Conservation (phyloP, 208 protist species). For the Leishmania lainsoni region DNA sequence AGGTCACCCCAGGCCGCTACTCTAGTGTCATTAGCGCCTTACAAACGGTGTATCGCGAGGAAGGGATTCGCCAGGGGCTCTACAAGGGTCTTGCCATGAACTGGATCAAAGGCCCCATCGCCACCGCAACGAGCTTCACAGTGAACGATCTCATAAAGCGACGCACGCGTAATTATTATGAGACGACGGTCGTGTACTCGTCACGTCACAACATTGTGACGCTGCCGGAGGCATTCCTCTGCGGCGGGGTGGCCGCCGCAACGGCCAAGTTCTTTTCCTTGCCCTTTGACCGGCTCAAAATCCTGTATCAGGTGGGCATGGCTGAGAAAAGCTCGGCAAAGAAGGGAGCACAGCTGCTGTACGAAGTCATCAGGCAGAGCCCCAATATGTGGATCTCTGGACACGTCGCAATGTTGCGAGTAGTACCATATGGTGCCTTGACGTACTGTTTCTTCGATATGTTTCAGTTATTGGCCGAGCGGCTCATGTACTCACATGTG, state of each 20-base stretch:
- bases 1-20: conserved; percentile 84
- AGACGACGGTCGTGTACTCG: conserved; percentile 44
- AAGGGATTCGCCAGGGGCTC: conserved; percentile 77
- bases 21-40: conserved; percentile 68
- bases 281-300: conserved; percentile 94
- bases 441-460: conserved; percentile 93
- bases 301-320: conserved; percentile 92
- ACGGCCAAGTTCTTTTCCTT: conserved; percentile 90
- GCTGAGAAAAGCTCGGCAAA: conserved; percentile 33
- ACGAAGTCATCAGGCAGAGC: conserved; percentile 58
- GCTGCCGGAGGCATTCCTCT: conserved; percentile 75
- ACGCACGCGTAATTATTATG: conserved; percentile 73
- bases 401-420: conserved; percentile 91
- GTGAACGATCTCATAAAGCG: conserved; percentile 92
- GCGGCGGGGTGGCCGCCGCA: conserved; percentile 90
- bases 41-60: conserved; percentile 65
- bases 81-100: conserved; percentile 94
- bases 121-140: conserved; percentile 88
- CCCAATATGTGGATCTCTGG: conserved; percentile 89
- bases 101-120: conserved; percentile 95
- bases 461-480: conserved; percentile 79
- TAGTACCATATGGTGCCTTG: conserved; percentile 92
- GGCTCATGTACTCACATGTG: conserved; percentile 71
- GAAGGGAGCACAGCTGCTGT: conserved; percentile 41
- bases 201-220: conserved; percentile 56